Evolutionary conservation across 352 stramenopile species (phyloP).

Genomic region (Phytopythium ostracodes): DNA sequence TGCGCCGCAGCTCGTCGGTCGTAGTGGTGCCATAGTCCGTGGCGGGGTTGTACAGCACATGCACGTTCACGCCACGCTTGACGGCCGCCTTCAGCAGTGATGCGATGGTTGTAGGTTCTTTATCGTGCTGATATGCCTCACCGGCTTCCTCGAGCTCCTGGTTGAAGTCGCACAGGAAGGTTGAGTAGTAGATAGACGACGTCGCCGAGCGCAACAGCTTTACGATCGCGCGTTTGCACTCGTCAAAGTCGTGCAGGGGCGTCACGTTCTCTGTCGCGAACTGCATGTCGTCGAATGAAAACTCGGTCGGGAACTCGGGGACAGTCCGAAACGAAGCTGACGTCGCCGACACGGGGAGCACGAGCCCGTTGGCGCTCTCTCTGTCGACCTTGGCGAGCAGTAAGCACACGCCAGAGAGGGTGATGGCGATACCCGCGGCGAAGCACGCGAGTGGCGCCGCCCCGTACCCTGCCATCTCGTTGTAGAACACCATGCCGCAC

Average conservation of each 20-base stretch:
- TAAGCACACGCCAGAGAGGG: slow-evolving; percentile 56
- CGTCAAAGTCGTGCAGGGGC: slow-evolving; percentile 53
- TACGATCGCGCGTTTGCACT: slow-evolving; percentile 61
- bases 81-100: slow-evolving; percentile 55
- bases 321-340: not conserved
- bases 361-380: slow-evolving; percentile 7
- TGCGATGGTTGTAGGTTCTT: slow-evolving; percentile 49
- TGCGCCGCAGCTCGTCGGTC: slow-evolving; percentile 34
- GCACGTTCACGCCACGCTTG: slow-evolving; percentile 53
- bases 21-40: slow-evolving; percentile 71
- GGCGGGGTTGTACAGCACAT: slow-evolving; percentile 73
- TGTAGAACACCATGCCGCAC: slow-evolving; percentile 77
- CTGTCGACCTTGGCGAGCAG: slow-evolving; percentile 55
- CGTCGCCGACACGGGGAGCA: slow-evolving; percentile 5
- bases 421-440: slow-evolving; percentile 46
- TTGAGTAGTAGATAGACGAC: slow-evolving; percentile 74
- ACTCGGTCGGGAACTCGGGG: slow-evolving; percentile 27
- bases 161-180: slow-evolving; percentile 75
- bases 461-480: slow-evolving; percentile 69
- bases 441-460: slow-evolving; percentile 38
- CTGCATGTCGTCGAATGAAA: slow-evolving; percentile 60
- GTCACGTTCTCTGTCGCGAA: slow-evolving; percentile 40
- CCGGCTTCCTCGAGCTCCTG: slow-evolving; percentile 27
- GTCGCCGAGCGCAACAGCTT: slow-evolving; percentile 45
- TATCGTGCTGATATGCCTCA: slow-evolving; percentile 8